These are phyloP conservation scores for Cercis canadensis DNA, from an alignment of 306 rosid species.

Conservation along the genomic window DNA sequence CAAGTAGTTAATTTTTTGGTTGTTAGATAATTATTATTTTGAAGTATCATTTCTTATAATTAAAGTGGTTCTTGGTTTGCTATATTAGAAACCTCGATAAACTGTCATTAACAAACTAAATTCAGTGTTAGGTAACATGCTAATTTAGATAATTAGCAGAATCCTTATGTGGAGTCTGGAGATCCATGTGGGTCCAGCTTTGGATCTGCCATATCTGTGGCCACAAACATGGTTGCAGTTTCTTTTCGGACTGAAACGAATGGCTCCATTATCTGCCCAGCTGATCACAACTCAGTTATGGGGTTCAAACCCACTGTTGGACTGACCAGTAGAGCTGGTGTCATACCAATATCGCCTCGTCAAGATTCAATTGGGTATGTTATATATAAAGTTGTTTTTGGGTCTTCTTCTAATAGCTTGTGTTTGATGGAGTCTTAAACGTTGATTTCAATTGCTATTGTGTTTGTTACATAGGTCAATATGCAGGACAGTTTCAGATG, in stretches of 20 bases:
- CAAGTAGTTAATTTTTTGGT: too few relatives aligned
- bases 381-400: too few relatives aligned
- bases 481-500: constrained; percentile 79
- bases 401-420: too few relatives aligned
- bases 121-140: too few relatives aligned
- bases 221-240: constrained; percentile 66
- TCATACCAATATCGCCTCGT: constrained; percentile 58
- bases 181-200: constrained; percentile 73
- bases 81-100: too few relatives aligned
- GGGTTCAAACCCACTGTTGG: constrained; percentile 77
- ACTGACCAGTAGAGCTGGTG: constrained; percentile 74
- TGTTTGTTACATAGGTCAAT: constrained; percentile 55
- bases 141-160: constrained; percentile 41
- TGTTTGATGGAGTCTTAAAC: too few relatives aligned
- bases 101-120: too few relatives aligned
- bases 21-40: too few relatives aligned
- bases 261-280: constrained; percentile 67
- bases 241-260: constrained; percentile 69
- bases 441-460: too few relatives aligned
- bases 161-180: constrained; percentile 56
- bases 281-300: constrained; percentile 68
- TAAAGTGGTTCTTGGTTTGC: too few relatives aligned
- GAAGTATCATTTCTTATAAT: too few relatives aligned
- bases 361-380: constrained; percentile 71
- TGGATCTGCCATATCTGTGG: constrained; percentile 70